A percentile compares a stretch with the other conserved stretches of the same genome.
Evolutionary conservation across 2,329 filamentous ascomycete genomes (phyloP).

Genomic region (Xylaria sp.): DNA sequence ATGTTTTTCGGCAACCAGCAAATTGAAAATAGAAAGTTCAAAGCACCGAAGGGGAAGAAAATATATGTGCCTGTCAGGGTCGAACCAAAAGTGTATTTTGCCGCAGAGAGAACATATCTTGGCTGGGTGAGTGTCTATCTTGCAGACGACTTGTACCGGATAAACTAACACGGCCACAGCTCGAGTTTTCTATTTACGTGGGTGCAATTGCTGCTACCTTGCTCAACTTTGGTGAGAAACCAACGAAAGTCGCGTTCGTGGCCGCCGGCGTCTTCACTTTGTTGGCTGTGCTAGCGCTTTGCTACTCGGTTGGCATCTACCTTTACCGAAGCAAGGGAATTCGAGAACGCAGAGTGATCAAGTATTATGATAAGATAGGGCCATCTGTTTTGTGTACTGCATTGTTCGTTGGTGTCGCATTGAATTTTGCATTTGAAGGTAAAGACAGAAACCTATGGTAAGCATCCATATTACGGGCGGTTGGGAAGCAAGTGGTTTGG

Average conservation of each 20-base stretch:
- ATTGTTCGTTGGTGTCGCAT: conserved; percentile 75
- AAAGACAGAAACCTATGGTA: conserved; percentile 67
- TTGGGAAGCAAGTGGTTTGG: neutral
- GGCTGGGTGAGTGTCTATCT: conserved; percentile 74
- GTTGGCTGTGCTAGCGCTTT: conserved; percentile 79
- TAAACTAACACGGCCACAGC: conserved; percentile 56
- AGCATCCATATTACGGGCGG: neutral
- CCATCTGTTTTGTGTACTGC: conserved; percentile 80
- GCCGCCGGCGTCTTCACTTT: conserved; percentile 83
- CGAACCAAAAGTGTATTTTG: conserved; percentile 97
- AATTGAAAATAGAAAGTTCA: conserved; percentile 70
- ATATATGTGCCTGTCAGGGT: conserved; percentile 97
- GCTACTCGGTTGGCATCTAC: conserved; percentile 86
- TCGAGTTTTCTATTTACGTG: conserved; percentile 96
- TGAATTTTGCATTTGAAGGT: conserved; percentile 86
- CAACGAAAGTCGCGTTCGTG: conserved; percentile 68
- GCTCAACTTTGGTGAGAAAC: conserved; percentile 78
- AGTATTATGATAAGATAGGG: conserved; percentile 90
- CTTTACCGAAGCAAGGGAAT: conserved; percentile 90
- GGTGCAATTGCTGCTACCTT: conserved; percentile 86
- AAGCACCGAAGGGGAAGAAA: conserved; percentile 83
- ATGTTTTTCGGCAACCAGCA: conserved; percentile 65
- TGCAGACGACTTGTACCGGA: neutral
- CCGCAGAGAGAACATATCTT: conserved; percentile 93
- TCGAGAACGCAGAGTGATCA: conserved; percentile 81